Evolutionary conservation across 1,139 yeast species (phyloP).

Genomic region (Pichia sp.): DNA sequence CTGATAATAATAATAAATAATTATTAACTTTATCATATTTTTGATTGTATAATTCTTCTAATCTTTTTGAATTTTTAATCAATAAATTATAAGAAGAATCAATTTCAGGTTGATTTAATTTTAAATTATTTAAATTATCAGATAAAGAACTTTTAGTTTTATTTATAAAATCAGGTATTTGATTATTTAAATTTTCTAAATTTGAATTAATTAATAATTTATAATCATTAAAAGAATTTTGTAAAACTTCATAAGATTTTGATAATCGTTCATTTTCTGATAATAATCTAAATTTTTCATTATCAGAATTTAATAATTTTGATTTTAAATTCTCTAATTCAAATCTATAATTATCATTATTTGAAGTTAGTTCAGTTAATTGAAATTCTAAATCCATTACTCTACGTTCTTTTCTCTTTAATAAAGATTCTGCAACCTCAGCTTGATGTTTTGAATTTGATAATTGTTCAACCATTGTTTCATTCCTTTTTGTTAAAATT

Average conservation of each 20-base stretch:
- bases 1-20: slow-evolving; percentile 40
- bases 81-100: slow-evolving; percentile 32
- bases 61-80: slow-evolving; percentile 21
- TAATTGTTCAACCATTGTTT: slow-evolving; percentile 56
- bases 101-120: slow-evolving; percentile 40
- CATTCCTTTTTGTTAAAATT: slow-evolving; percentile 45
- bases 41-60: slow-evolving; percentile 35
- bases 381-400: slow-evolving; percentile 56
- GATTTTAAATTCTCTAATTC: slow-evolving; percentile 45
- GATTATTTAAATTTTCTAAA: slow-evolving; percentile 27
- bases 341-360: slow-evolving; percentile 41
- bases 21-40: slow-evolving; percentile 44
- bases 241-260: slow-evolving; percentile 56
- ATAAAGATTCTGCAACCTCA: slow-evolving; percentile 56
- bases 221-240: slow-evolving; percentile 51
- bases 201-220: slow-evolving; percentile 45
- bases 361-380: slow-evolving; percentile 39
- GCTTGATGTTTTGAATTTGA: slow-evolving; percentile 68
- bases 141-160: slow-evolving; percentile 33
- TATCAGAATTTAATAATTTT: slow-evolving; percentile 44
- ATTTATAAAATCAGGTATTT: slow-evolving; percentile 36
- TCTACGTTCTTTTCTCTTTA: slow-evolving; percentile 60
- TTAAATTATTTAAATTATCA: slow-evolving; percentile 30
- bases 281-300: slow-evolving; percentile 40
- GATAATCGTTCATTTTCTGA: slow-evolving; percentile 54